Evolutionary conservation across 129 eudicot genomes (phyloP).

Genomic region (Helichrysum umbraculigerum): DNA sequence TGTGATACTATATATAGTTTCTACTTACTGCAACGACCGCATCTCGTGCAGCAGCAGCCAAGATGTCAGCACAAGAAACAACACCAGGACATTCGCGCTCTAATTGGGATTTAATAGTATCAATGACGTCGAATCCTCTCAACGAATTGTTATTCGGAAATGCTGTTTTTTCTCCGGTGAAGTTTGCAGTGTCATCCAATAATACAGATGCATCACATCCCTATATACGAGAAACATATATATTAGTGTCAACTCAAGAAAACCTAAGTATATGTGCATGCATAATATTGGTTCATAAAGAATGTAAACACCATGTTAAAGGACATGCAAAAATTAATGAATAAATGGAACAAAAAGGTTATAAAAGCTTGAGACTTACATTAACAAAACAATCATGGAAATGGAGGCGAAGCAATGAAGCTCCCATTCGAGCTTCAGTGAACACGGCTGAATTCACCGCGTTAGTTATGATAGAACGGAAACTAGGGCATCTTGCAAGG

Average conservation of each 20-base stretch:
- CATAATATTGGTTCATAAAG: too few relatives aligned
- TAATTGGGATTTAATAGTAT: conserved; percentile 40
- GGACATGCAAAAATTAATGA: too few relatives aligned
- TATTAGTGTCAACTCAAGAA: too few relatives aligned
- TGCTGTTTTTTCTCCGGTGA: conserved; percentile 44
- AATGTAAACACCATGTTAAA: too few relatives aligned
- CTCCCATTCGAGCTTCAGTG: conserved; percentile 56
- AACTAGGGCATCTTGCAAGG: conserved; percentile 37
- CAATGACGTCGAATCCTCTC: conserved; percentile 46
- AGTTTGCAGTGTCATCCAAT: conserved; percentile 36
- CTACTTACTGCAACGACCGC: conserved; percentile 43
- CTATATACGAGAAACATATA: conserved; percentile 4
- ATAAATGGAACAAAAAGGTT: too few relatives aligned
- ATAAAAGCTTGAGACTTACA: conserved; percentile 26
- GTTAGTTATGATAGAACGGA: conserved; percentile 21
- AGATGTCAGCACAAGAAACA: conserved; percentile 51
- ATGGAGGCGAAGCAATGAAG: conserved; percentile 60
- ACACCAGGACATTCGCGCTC: conserved; percentile 35
- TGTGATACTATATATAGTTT: not conserved
- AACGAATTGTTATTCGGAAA: conserved; percentile 32
- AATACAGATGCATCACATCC: conserved; percentile 53
- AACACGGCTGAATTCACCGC: conserved; percentile 42
- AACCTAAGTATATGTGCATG: too few relatives aligned
- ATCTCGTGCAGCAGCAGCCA: conserved; percentile 43
- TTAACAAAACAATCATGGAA: conserved; percentile 63